These are phyloP conservation scores for Globisporangium splendens DNA, from an alignment of 352 stramenopile genomes.

Conservation along the genomic window DNA sequence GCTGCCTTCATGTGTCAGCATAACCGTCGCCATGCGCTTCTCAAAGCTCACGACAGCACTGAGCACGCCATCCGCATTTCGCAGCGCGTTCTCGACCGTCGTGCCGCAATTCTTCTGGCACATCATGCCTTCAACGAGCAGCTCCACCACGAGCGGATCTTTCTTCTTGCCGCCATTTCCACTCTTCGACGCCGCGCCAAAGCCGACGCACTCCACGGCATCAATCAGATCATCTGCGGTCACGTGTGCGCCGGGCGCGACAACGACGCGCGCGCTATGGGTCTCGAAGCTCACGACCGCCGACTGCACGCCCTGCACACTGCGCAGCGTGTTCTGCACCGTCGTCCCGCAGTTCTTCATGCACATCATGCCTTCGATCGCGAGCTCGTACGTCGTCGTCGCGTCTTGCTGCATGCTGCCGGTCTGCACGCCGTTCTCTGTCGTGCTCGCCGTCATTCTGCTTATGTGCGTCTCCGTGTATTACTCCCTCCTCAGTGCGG, in stretches of 20 bases:
- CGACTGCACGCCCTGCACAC: conserved; percentile 59
- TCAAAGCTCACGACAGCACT: conserved; percentile 71
- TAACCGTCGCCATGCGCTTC: conserved; percentile 61
- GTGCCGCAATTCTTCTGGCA: conserved; percentile 95
- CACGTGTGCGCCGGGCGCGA: conserved; percentile 29
- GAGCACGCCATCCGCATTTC: conserved; percentile 69
- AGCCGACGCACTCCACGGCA: conserved; percentile 75
- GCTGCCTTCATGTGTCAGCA: conserved; percentile 36
- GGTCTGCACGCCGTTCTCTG: neutral
- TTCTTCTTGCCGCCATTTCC: neutral
- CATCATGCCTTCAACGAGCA: conserved; percentile 93
- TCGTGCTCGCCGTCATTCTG: conserved; percentile 9
- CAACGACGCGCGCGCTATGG: conserved; percentile 59
- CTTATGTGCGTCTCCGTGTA: too few species aligned
- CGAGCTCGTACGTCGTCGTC: conserved; percentile 45
- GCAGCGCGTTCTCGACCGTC: conserved; percentile 85
- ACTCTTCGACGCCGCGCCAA: conserved; percentile 52
- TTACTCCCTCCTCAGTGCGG: too few species aligned
- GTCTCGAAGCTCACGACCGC: conserved; percentile 65
- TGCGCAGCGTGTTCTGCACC: conserved; percentile 70
- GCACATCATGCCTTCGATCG: conserved; percentile 93
- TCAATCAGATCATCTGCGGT: conserved; percentile 53
- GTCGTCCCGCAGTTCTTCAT: conserved; percentile 95
- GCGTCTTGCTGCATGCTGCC: too few species aligned
- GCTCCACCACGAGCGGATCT: conserved; percentile 35